phyloP scores from a whole-genome alignment of 2,329 filamentous ascomycete genomes.

The Penicillium concentricum region DNA sequence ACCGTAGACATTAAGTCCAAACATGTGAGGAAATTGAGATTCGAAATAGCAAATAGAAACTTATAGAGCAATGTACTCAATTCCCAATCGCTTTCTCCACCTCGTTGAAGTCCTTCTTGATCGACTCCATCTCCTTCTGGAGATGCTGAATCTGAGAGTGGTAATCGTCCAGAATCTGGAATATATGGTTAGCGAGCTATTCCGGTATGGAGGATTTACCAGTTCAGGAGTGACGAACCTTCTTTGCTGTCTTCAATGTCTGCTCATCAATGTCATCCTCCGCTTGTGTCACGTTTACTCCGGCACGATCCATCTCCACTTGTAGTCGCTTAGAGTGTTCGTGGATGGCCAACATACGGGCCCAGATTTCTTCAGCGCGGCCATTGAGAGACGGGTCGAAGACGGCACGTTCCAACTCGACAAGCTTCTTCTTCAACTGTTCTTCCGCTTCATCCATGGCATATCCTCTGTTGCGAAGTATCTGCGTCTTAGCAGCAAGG shows the following conservation, averaged over 20 bases:
- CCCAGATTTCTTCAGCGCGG: conserved; percentile 66
- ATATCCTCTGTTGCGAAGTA: conserved; percentile 63
- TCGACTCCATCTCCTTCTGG: conserved; percentile 59
- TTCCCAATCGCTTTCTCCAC: conserved; percentile 46
- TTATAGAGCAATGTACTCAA: conserved; percentile 9
- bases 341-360: conserved; percentile 61
- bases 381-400: conserved; percentile 61
- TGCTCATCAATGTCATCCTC: conserved; percentile 55
- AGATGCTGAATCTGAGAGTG: conserved; percentile 56
- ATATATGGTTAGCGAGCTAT: conserved; percentile 11
- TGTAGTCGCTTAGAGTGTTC: conserved; percentile 60
- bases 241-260: conserved; percentile 59
- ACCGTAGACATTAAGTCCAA: conserved; percentile 16
- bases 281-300: conserved; percentile 41
- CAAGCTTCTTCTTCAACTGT: conserved; percentile 60
- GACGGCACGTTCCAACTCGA: conserved; percentile 57
- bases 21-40: conserved; percentile 11
- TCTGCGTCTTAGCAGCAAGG: conserved; percentile 64
- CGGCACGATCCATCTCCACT: conserved; percentile 59
- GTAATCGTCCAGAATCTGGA: conserved; percentile 52
- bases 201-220: conserved; percentile 27
- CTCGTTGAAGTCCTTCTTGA: conserved; percentile 59
- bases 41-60: conserved; percentile 8
- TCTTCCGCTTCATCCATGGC: conserved; percentile 65
- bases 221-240: conserved; percentile 46